Evolutionary conservation across 352 stramenopile genomes (phyloP), one percentile per base, ranked within the genome.

Genomic region (Globisporangium echinulatum): DNA sequence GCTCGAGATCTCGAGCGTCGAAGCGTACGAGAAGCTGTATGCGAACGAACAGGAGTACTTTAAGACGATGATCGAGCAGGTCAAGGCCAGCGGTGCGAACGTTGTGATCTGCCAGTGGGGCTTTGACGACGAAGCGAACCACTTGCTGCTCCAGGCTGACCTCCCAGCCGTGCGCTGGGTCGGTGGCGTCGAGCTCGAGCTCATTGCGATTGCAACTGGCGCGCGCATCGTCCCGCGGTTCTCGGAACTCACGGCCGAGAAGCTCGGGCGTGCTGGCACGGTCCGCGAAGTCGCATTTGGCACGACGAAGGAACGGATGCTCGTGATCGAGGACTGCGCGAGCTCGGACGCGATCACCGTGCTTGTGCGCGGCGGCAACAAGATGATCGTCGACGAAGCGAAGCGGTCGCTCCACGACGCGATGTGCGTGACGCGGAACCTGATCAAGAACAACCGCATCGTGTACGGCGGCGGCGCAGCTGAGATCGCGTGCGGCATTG

Each of bases 121-220:
- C 46, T 99, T 99, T 72, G 97, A 99, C 75, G 97, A 99, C 72
- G 97, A 99, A 71, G 97, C 97, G 53, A 99, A 99, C 85, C 96
- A 99, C 75, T 76, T 99, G 66, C 82, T 99, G 39, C 78, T 99
- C 51, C 96, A 99, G 72, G 98, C 98, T 77, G 63, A 98, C 39
- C 76, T 99, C 13, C 96, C 97, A 5, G 97, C 97, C 46, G 97
- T 99, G 57, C 93, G 97, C 54, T 99, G 97, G 97, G 97, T 99
- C 3, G 97, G 97, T 54, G 97, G 97, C 50, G 96, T 99, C 15
- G 97, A 99, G 83, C 94, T 99, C 43, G 97, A 99, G 81, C 92
- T 99, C n/a, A 98, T 99, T 74, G 97, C 97, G 40, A 99, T 99
- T 71, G 97, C 97, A 13, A 99, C 97, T 5, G 97, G 97, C 42